Conservation (phyloP, 2,329 filamentous ascomycete species). For the Colletotrichum viniferum region DNA sequence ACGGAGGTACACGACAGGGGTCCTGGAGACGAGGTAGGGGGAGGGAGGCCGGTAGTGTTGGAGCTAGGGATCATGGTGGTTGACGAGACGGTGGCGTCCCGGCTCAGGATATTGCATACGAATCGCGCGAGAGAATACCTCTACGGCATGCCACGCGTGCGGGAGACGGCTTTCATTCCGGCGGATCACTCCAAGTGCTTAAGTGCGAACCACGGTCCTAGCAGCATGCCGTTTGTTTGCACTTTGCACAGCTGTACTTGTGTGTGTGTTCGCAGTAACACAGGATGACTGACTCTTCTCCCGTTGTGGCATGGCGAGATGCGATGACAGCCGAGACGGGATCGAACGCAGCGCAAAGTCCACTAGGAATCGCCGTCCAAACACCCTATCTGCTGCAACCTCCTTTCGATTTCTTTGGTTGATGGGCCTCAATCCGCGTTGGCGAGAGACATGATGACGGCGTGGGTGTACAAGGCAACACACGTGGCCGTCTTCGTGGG, state of each 20-base stretch:
- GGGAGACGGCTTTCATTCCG: constrained; percentile 15
- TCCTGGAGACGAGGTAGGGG: background rate
- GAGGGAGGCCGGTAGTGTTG: background rate
- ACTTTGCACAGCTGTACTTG: background rate
- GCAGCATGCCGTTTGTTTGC: background rate
- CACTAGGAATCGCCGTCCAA: constrained; percentile 11
- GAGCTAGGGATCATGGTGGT: constrained; percentile 8
- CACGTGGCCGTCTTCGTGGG: background rate
- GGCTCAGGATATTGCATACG: background rate
- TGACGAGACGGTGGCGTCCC: background rate
- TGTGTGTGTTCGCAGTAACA: background rate
- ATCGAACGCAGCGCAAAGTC: background rate
- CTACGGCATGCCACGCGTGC: background rate
- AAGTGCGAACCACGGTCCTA: background rate
- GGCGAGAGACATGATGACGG: background rate
- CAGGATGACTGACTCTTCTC: background rate
- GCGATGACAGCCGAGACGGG: background rate
- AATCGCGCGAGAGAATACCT: background rate
- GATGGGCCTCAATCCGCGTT: background rate
- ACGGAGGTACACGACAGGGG: background rate
- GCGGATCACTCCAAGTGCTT: background rate
- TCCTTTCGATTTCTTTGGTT: background rate
- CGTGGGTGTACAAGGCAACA: background rate
- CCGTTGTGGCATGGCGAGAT: background rate
- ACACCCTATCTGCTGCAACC: background rate